phyloP scores from a whole-genome alignment of 2,329 filamentous ascomycete genomes.

The Colletotrichum aenigma region DNA sequence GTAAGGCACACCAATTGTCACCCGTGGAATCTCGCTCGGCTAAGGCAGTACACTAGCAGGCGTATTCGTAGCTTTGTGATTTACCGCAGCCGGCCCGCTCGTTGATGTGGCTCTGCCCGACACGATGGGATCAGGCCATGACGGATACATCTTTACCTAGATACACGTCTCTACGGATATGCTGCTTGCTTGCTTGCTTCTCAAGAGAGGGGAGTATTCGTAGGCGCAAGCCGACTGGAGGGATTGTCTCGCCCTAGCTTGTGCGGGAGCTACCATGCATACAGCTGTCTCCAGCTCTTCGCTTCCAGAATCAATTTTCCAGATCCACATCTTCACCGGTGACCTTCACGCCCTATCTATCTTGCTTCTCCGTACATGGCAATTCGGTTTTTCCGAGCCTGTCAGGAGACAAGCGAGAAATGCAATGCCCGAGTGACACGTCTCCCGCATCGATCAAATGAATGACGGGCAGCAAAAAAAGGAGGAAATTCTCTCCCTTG shows the following conservation, averaged over 20 bases:
- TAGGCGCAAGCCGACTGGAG: not conserved
- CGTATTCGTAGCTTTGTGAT: not conserved
- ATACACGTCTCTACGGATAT: not conserved
- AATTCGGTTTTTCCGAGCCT: not conserved
- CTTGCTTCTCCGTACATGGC: not conserved
- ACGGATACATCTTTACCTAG: not conserved
- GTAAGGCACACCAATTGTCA: not conserved
- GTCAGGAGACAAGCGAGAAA: not conserved
- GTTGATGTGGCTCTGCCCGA: constrained; percentile 3
- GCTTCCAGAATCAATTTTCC: not conserved
- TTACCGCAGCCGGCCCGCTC: not conserved
- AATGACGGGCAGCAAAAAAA: constrained; percentile 9
- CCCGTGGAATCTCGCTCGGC: not conserved
- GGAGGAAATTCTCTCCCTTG: not conserved
- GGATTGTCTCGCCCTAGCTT: not conserved
- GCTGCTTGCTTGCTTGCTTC: not conserved
- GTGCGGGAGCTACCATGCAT: not conserved
- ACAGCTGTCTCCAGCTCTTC: not conserved
- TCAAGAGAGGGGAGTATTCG: not conserved
- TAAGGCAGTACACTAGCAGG: not conserved
- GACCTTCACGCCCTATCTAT: not conserved
- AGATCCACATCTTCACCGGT: constrained; percentile 11
- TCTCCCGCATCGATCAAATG: not conserved
- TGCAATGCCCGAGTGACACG: not conserved
- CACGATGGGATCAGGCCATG: not conserved